Evolutionary conservation across 768 basidiomycete genomes (phyloP), one percentile per base, ranked within the genome.

Genomic region (Antrodiella citrinella): DNA sequence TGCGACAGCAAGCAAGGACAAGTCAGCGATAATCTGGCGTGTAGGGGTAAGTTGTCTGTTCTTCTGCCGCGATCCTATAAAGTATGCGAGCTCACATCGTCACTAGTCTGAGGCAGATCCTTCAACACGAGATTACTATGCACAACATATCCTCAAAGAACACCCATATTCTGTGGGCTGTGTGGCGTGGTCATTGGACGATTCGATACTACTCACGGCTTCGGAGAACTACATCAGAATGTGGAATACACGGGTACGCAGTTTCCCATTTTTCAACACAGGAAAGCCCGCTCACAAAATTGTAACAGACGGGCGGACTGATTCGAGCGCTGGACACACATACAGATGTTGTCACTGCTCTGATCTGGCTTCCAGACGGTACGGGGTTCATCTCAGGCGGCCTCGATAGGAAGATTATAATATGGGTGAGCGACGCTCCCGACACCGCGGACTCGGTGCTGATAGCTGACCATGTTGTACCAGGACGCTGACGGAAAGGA

Each of bases 101-200:
- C 21, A 30, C 23, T 50, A 82, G 71, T 65, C 69, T 44, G 77
- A 77, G 52, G 62, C 68, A 45, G 72, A 73, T 54, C 66, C 74
- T 45, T 71, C 75, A 47, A 69, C 72, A 45, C 74, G 78, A 58
- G 83, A 81, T 60, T 84, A 82, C 75, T 70, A 67, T 26, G 72
- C 73, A 44, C 76, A 81, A 54, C 71, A 71, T 52, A 76, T 76
- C 23, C 67, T 98, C 48, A 70, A 76, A 35, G 90, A 86, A n/a
- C 93, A 96, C 64, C 72, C 74, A 22, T 86, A 86, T 62, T 63
- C 82, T 7, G 84, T 98, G 3, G 83, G 83, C 42, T 85, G 82
- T 57, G 69, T 99, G 51, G 84, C 92, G 1, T 99, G 95, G 94
- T 97, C 96, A 22, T 74, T 85, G 47, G 91, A 98, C 59, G 92